Percentiles rank a stretch among this genome's conserved stretches.
Conservation (phyloP, 805 yeast species). For the Wickerhamiella vanderwaltii region DNA sequence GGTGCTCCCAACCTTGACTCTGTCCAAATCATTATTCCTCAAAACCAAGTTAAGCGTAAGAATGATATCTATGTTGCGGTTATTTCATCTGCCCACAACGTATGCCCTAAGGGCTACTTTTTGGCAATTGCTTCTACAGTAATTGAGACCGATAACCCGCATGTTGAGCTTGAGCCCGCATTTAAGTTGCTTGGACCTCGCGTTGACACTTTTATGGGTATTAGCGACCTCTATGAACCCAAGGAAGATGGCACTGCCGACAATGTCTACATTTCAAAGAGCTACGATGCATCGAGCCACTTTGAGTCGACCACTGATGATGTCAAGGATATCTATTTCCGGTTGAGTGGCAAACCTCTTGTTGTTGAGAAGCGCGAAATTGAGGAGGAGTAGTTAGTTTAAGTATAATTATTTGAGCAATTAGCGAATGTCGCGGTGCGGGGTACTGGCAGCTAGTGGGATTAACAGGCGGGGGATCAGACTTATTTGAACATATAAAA, state of each 20-base stretch:
- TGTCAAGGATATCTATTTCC: constrained; percentile 82
- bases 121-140: constrained; percentile 90
- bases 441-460: no score
- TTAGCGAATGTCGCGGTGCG: no score
- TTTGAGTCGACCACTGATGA: constrained; percentile 95
- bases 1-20: constrained; percentile 75
- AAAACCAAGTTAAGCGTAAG: constrained; percentile 84
- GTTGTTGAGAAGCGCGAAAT: constrained; percentile 67
- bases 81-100: constrained; percentile 79
- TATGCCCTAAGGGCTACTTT: constrained; percentile 76
- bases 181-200: constrained; percentile 73
- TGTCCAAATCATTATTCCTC: constrained; percentile 89
- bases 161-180: constrained; percentile 85
- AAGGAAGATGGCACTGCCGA: constrained; percentile 67
- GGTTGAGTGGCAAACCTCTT: constrained; percentile 86
- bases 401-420: no score
- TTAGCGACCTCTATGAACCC: constrained; percentile 85
- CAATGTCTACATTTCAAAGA: constrained; percentile 69
- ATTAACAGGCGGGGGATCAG: no score
- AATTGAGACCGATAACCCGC: constrained; percentile 87
- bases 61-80: constrained; percentile 92
- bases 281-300: constrained; percentile 90
- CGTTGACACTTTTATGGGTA: constrained; percentile 82
- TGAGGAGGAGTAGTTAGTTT: constrained; percentile 41
- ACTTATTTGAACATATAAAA: no score